Evolutionary conservation across 73 alveolate genomes (phyloP), one percentile per base, ranked within the genome.

Genomic region (Symbiodinium pilosum): DNA sequence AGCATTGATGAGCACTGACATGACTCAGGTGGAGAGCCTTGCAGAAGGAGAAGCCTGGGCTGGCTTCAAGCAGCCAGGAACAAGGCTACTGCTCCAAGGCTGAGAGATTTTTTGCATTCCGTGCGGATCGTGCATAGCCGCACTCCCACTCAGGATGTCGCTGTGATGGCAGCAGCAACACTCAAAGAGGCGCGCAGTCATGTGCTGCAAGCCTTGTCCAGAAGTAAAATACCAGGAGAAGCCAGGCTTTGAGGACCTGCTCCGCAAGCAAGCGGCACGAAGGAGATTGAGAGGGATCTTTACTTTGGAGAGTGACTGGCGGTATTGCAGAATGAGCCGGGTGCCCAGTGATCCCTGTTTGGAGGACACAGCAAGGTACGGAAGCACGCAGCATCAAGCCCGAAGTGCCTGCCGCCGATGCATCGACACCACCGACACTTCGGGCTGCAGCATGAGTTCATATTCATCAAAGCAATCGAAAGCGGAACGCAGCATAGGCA

Each of bases 191-290:
- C 81, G 12, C 24, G 39, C 38, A 28, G 24, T 24, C 14, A 14
- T 14, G 59, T 47, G 6, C 21, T 47, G 59, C 59, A 47, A 47
- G 14, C 59, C 6, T 47, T 14, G 14, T 9, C 59, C 59, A 9
- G 59, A 6, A 9, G 59, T 47, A 47, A 9, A 6, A 14, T 47
- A 14, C 59, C 26, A 73, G 95, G 95, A 88, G 34, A 56, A 88
- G 38, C 95, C 95, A 28, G 95, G 95, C 20, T 88, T 88, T 47
- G 95, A 88, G 73, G 95, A 88, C 28, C 26, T 88, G 86, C 87
- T 88, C 83, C 95, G 87, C 87, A 88, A 88, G 71, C 64, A 83
- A 30, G 95, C 71, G 0, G 95, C 71, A 21, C 38, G 81, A 20
- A 64, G 81, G 81, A n/a, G n/a, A n/a, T n/a, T n/a, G n/a, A n/a